phyloP scores from a whole-genome alignment of 2,329 filamentous ascomycete genomes.

The Verticillium dahliae region DNA sequence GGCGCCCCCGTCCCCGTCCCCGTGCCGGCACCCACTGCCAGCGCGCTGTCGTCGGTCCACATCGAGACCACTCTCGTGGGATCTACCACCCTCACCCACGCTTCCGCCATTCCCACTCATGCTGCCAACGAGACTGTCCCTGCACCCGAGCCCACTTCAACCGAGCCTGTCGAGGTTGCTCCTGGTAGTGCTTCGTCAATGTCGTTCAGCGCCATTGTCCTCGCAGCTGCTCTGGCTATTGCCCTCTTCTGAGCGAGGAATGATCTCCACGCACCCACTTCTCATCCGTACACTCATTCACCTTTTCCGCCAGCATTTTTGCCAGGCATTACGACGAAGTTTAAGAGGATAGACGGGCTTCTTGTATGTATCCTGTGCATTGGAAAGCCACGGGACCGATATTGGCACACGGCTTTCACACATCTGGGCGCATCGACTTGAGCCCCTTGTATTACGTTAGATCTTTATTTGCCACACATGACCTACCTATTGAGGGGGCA shows the following conservation, averaged over 20 bases:
- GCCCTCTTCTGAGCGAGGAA: constrained; percentile 7
- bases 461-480: background rate
- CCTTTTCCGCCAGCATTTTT: no score
- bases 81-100: background rate
- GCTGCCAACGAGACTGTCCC: background rate
- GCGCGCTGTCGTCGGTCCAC: background rate
- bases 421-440: background rate
- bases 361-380: background rate
- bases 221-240: constrained; percentile 7
- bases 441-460: background rate
- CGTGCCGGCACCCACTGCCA: background rate
- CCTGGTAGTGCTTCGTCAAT: constrained; percentile 2
- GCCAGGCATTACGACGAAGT: background rate
- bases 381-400: background rate
- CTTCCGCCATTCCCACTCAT: background rate
- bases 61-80: background rate
- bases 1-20: background rate
- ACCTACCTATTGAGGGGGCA: background rate
- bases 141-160: background rate
- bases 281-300: background rate
- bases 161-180: background rate
- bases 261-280: background rate
- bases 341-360: background rate
- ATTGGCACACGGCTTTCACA: background rate
- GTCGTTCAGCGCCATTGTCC: constrained; percentile 5